Evolutionary conservation across 805 yeast genomes (phyloP).

Genomic region (Candida easanensis): DNA sequence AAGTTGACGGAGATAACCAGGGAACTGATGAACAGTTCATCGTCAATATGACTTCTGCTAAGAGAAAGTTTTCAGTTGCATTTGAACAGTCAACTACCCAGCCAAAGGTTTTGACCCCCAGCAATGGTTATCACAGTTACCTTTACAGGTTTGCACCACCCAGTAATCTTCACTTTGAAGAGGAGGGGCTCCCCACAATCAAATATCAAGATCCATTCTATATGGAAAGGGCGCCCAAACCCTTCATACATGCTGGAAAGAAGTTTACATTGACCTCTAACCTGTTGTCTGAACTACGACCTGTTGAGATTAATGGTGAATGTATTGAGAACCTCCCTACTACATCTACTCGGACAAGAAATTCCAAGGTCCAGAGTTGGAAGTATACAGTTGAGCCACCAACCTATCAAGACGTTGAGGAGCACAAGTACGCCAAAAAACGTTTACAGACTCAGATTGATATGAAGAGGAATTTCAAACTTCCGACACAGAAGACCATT

Average conservation of each 20-base stretch:
- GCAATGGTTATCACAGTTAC: background rate
- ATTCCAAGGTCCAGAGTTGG: constrained; percentile 33
- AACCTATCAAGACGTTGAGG: constrained; percentile 44
- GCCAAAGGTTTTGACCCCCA: background rate
- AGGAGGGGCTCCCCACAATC: constrained; percentile 45
- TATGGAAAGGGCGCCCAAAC: constrained; percentile 44
- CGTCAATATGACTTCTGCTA: constrained; percentile 2
- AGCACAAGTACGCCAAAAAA: constrained; percentile 3
- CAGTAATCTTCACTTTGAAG: constrained; percentile 39
- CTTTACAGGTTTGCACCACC: constrained; percentile 19
- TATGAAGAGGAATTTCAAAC: constrained; percentile 41
- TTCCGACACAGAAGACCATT: constrained; percentile 31
- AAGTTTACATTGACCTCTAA: constrained; percentile 47
- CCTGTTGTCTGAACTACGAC: constrained; percentile 32
- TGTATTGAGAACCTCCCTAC: constrained; percentile 3
- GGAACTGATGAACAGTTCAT: constrained; percentile 11
- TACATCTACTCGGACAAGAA: background rate
- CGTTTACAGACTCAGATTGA: constrained; percentile 49
- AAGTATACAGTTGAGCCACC: constrained; percentile 41
- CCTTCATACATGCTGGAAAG: constrained; percentile 67
- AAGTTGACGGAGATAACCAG: background rate
- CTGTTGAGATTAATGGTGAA: constrained; percentile 26
- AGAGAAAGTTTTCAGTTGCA: constrained; percentile 12
- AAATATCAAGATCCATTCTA: constrained; percentile 65
- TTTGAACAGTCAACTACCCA: constrained; percentile 1